These are phyloP conservation scores for Penicillium sp. DNA, from an alignment of 2,329 filamentous ascomycete species.

Conservation along the genomic window DNA sequence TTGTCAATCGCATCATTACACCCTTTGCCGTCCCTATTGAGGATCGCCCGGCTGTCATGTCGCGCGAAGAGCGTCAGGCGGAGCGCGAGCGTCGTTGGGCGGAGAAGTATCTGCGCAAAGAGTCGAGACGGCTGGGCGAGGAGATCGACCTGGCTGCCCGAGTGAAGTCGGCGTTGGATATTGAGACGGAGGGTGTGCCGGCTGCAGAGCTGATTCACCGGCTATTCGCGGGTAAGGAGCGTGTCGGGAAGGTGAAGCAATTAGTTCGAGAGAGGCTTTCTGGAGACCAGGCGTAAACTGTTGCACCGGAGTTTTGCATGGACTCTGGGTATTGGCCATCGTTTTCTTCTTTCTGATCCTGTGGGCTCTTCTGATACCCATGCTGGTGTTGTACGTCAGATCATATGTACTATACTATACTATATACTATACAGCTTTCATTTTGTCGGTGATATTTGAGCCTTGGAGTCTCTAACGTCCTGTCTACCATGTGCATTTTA, in stretches of 20 bases:
- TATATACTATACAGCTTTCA: conserved; percentile 21
- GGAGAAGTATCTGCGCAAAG: conserved; percentile 33
- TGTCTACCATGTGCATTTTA: too few relatives aligned
- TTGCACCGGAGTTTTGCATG: not conserved
- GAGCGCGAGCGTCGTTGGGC: conserved; percentile 31
- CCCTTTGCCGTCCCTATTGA: conserved; percentile 40
- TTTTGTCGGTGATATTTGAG: conserved; percentile 2
- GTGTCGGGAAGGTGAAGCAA: conserved; percentile 23
- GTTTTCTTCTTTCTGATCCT: conserved; percentile 5
- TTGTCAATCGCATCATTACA: conserved; percentile 44
- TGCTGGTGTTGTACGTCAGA: conserved; percentile 17
- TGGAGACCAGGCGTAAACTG: not conserved
- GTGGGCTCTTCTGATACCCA: conserved; percentile 13
- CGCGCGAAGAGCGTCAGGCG: conserved; percentile 35
- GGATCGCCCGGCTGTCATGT: conserved; percentile 38
- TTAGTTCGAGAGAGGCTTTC: conserved; percentile 28
- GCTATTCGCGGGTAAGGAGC: conserved; percentile 21
- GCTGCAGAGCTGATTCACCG: conserved; percentile 28
- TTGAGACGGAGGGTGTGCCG: conserved; percentile 9
- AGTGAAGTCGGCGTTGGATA: conserved; percentile 31
- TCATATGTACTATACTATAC: conserved; percentile 25
- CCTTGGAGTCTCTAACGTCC: too few relatives aligned
- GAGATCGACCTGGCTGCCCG: conserved; percentile 21
- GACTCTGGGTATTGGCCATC: conserved; percentile 1
- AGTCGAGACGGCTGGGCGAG: conserved; percentile 25